Percentiles rank a stretch among this genome's conserved stretches.
phyloP scores from a whole-genome alignment of 306 rosid genomes.

The Morella rubra region DNA sequence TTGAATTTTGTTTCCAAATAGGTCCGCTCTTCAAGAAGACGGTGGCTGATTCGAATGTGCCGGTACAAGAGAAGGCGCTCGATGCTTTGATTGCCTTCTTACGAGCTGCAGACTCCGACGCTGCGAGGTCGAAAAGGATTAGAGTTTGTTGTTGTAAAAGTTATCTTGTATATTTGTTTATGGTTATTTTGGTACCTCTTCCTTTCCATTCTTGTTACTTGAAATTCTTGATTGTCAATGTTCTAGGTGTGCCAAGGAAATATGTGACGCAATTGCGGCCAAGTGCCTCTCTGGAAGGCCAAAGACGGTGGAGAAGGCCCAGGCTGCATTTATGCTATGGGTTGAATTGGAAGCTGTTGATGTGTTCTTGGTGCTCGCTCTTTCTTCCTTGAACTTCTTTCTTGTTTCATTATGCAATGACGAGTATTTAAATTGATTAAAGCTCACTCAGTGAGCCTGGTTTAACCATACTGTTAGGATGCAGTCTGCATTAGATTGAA shows the following conservation, averaged over 20 bases:
- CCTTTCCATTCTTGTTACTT: slow-evolving; percentile 13
- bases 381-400: background rate
- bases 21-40: slow-evolving; percentile 84
- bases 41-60: slow-evolving; percentile 90
- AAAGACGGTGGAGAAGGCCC: slow-evolving; percentile 98
- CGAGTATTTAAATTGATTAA: background rate
- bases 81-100: slow-evolving; percentile 89
- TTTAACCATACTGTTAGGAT: background rate
- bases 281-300: slow-evolving; percentile 98
- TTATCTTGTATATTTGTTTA: background rate
- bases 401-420: too few species aligned
- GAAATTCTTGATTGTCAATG: slow-evolving; percentile 23
- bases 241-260: slow-evolving; percentile 79
- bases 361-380: slow-evolving; percentile 71
- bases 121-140: slow-evolving; percentile 55
- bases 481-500: background rate
- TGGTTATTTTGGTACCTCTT: slow-evolving; percentile 9
- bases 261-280: slow-evolving; percentile 84
- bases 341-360: slow-evolving; percentile 96
- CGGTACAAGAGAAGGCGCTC: slow-evolving; percentile 97
- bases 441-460: background rate
- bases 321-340: slow-evolving; percentile 92
- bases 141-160: background rate
- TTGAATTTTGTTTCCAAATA: slow-evolving; percentile 25
- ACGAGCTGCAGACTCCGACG: slow-evolving; percentile 97